Evolutionary conservation across 2,329 filamentous ascomycete species (phyloP).

Genomic region (Fonsecaea pugnacius): DNA sequence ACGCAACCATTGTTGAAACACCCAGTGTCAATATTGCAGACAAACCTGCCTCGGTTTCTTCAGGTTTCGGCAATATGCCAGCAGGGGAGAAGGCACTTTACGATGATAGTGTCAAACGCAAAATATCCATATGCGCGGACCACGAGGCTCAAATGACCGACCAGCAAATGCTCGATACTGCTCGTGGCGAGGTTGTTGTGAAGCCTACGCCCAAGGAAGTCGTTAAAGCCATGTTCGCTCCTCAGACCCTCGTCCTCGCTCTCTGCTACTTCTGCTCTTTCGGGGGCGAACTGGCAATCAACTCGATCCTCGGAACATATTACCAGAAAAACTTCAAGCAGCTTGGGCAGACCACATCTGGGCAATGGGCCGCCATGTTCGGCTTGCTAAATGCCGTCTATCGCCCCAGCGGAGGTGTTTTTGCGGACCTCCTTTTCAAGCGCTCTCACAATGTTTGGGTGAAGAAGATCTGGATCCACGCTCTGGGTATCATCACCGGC

Average conservation of each 20-base stretch:
- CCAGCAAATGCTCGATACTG: slow-evolving; percentile 56
- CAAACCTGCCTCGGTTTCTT: slow-evolving; percentile 37
- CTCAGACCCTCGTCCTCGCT: slow-evolving; percentile 58
- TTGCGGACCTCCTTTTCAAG: slow-evolving; percentile 62
- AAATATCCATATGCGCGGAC: slow-evolving; percentile 38
- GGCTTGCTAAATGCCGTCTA: slow-evolving; percentile 57
- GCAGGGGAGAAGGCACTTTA: slow-evolving; percentile 42
- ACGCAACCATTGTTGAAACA: slow-evolving; percentile 30
- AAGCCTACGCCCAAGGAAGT: slow-evolving; percentile 67
- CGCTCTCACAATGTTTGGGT: slow-evolving; percentile 56
- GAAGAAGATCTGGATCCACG: slow-evolving; percentile 67
- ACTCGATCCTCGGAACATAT: slow-evolving; percentile 64
- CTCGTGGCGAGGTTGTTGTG: slow-evolving; percentile 63
- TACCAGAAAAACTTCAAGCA: slow-evolving; percentile 61
- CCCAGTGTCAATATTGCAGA: slow-evolving; percentile 40
- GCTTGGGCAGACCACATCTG: slow-evolving; percentile 60
- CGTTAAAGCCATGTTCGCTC: slow-evolving; percentile 65
- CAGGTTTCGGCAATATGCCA: slow-evolving; percentile 36
- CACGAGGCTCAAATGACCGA: slow-evolving; percentile 52
- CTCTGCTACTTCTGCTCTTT: slow-evolving; percentile 65
- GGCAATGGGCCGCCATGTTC: slow-evolving; percentile 61
- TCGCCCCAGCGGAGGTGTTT: slow-evolving; percentile 55
- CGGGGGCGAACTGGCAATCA: slow-evolving; percentile 64
- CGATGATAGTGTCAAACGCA: slow-evolving; percentile 39
- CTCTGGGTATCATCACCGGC: slow-evolving; percentile 61